Conservation (phyloP, 202 grass and related monocot genomes). For the Eragrostis tef region DNA sequence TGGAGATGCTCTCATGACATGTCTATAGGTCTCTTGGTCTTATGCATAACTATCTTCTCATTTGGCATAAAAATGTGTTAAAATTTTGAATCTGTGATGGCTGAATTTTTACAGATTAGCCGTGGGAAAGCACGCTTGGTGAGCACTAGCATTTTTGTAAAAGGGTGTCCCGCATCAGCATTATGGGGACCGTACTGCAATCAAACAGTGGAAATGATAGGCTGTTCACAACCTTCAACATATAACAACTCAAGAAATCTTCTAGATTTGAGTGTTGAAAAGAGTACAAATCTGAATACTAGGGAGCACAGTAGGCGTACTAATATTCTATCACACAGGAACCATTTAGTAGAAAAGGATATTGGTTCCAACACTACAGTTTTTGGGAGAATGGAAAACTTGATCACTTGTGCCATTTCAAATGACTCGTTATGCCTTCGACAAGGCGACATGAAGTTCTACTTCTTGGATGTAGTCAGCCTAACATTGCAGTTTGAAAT, state of each 20-base stretch:
- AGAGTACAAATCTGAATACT: slow-evolving; percentile 33
- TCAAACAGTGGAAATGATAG: slow-evolving; percentile 65
- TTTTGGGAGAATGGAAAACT: slow-evolving; percentile 44
- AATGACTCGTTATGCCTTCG: slow-evolving; percentile 72
- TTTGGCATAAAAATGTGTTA: slow-evolving; percentile 32
- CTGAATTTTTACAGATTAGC: slow-evolving; percentile 79
- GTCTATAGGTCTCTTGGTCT: slow-evolving; percentile 16
- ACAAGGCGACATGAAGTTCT: slow-evolving; percentile 74
- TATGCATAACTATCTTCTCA: slow-evolving; percentile 29
- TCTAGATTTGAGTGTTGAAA: slow-evolving; percentile 44
- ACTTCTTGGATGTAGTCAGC: slow-evolving; percentile 72
- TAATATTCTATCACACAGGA: slow-evolving; percentile 39
- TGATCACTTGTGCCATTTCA: slow-evolving; percentile 70
- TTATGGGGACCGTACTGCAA: slow-evolving; percentile 84
- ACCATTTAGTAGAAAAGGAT: slow-evolving; percentile 43
- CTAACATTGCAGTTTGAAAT: slow-evolving; percentile 75
- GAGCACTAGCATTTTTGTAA: slow-evolving; percentile 71
- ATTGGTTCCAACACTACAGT: slow-evolving; percentile 45
- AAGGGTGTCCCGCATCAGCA: slow-evolving; percentile 66
- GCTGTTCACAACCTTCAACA: slow-evolving; percentile 72
- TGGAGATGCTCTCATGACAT: no score
- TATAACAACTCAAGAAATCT: slow-evolving; percentile 66
- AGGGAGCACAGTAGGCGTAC: slow-evolving; percentile 47
- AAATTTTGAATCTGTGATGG: slow-evolving; percentile 33
- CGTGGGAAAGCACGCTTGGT: slow-evolving; percentile 70